Base-by-base conservation (phyloP, 257 asterid genomes). In the Solanum pennellii region DNA sequence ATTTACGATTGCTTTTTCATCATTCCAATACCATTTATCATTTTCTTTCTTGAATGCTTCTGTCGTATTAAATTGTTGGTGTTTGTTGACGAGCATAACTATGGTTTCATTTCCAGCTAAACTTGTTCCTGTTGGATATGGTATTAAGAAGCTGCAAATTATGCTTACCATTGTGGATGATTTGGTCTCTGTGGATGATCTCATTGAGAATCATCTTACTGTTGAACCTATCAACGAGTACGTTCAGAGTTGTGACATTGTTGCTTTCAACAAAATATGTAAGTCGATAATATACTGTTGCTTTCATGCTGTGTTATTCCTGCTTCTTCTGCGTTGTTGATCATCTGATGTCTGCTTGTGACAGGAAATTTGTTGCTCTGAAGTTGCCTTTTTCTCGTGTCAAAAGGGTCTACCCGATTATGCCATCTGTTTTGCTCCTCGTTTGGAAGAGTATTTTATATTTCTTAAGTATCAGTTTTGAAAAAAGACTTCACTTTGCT, bases 241-340 rank as follows among this genome's bases (percentile, higher is more conserved):
- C n/a, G 93, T 93, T 33, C 96, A 94, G 77, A 94, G 98, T 89
- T 94, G 95, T 21, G 98, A 94, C 82, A 94, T 94, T 74, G 95
- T 92, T 23, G 96, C 96, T 66, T 94, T 94, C 93, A 93, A 94
- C 98, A 94, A 94, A 84, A 94, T 94, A 83, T 94, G 88, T 79
- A 92, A 90, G 87, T 44, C 13, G 16, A n/a, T 82, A 21, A 35
- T 16, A 52, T 52, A 16, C 62, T 52, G 62, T 16, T 52, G 0
- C 10, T 52, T 52, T 52, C 66, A 27, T 47, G 15, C 1, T 16
- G 49, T 27, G 29, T 79, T 80, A 16, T 80, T 29, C 59, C 1
- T 27, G 44, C 16, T 21, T 9, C 41, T 9, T 47, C 16, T 37
- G 39, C 1, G 29, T 27, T 80, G 85, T 80, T 80, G 68, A 27